These are phyloP conservation scores for Canna indica DNA, from an alignment of 176 grass and related monocot species.

Conservation along the genomic window DNA sequence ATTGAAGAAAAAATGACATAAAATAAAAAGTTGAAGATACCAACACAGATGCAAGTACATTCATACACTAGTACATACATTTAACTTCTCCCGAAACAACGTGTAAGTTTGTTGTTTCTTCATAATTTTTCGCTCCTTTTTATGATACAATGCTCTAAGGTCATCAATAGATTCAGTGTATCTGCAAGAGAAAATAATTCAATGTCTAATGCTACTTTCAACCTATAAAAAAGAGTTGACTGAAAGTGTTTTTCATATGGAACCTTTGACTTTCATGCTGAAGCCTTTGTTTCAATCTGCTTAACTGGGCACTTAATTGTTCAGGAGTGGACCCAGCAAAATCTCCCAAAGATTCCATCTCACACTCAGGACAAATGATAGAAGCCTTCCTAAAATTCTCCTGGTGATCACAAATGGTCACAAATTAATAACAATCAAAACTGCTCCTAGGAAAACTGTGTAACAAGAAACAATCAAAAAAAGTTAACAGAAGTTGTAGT, in stretches of 20 bases:
- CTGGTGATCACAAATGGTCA: conserved; percentile 17
- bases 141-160: conserved; percentile 52
- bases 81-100: conserved; percentile 65
- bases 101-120: conserved; percentile 60
- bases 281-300: conserved; percentile 54
- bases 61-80: too few species aligned
- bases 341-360: conserved; percentile 54
- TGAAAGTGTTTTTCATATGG: conserved; percentile 18
- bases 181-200: conserved; percentile 22
- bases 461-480: neutral
- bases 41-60: too few species aligned
- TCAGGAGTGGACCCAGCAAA: conserved; percentile 47
- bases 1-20: neutral
- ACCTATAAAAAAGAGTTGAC: neutral
- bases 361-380: conserved; percentile 58
- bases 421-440: neutral
- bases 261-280: conserved; percentile 78
- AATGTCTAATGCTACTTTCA: neutral
- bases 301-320: conserved; percentile 57
- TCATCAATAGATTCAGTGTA: conserved; percentile 69
- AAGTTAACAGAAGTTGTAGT: neutral
- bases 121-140: conserved; percentile 52
- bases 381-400: conserved; percentile 74
- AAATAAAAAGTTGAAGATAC: neutral
- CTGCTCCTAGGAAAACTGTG: neutral